Evolutionary conservation across 768 basidiomycete species (phyloP), one percentile per base, ranked within the genome.

Genomic region (Cubamyces sp.): DNA sequence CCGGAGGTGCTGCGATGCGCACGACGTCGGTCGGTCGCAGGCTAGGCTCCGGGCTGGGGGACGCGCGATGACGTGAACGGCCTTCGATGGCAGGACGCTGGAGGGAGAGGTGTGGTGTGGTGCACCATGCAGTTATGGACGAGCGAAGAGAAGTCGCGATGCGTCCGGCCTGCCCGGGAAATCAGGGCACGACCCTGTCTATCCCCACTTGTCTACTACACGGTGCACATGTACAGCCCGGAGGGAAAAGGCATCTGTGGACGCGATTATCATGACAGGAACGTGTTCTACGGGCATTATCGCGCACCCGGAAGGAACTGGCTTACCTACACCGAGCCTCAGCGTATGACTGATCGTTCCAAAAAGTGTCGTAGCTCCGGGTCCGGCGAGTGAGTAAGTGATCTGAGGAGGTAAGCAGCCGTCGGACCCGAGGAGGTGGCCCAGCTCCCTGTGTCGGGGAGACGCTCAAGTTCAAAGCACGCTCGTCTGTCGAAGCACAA

Each of bases 151-250:
- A 52, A 59, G 57, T 50, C 49, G 9, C 5, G 12, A 21, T 16
- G 26, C 46, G 40, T 59, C 57, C 57, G 57, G 57, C 12, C 40
- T 51, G 28, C 19, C 41, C 57, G 57, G 57, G 19, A 59, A 49
- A 59, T 59, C 57, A 51, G 57, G 57, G 57, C 41, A 12, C 43
- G 48, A 39, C 39, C 46, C 46, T 49, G 47, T 15, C 57, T 50
- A 56, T 47, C 55, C 21, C 55, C 55, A 37, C 43, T 37, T 26
- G 26, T 19, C 55, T 6, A 12, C 15, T 42, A 15, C 19, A 26
- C 18, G 48, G 21, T 42, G 19, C 19, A 25, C 28, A 26, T 16
- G 48, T 26, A 28, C 48, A 49, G 48, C 26, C 48, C 26, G 18
- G 46, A 14, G 23, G 12, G 25, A 23, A 47, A 9, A 14, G 46